phyloP scores from a whole-genome alignment of 768 basidiomycete genomes.

The Wakefieldia striispora region DNA sequence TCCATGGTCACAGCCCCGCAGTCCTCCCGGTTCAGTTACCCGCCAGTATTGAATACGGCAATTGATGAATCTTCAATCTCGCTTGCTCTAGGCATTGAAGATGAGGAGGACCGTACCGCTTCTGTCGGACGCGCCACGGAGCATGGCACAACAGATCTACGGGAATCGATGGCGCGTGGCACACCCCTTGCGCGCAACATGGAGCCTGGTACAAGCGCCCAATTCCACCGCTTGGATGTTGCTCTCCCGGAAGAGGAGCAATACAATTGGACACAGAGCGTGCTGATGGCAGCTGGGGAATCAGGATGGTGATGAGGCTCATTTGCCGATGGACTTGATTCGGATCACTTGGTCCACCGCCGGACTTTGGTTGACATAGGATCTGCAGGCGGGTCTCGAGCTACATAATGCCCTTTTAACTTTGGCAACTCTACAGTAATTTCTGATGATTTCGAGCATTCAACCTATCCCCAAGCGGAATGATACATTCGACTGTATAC shows the following conservation, averaged over 20 bases:
- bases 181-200: slow-evolving; percentile 14
- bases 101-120: slow-evolving; percentile 22
- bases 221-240: slow-evolving; percentile 29
- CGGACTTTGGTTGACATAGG: slow-evolving; percentile 19
- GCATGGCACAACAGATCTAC: slow-evolving; percentile 10
- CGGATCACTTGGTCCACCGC: slow-evolving; percentile 8
- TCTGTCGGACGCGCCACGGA: slow-evolving; percentile 11
- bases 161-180: slow-evolving; percentile 18
- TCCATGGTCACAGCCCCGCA: slow-evolving; percentile 61
- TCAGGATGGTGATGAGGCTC: slow-evolving; percentile 28
- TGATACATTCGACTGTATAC: slow-evolving; percentile 24
- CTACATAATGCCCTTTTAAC: slow-evolving; percentile 13
- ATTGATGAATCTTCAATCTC: slow-evolving; percentile 57
- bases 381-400: slow-evolving; percentile 36
- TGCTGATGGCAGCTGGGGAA: slow-evolving; percentile 67
- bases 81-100: slow-evolving; percentile 28
- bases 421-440: slow-evolving; percentile 11
- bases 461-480: slow-evolving; percentile 5
- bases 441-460: slow-evolving; percentile 10
- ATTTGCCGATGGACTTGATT: slow-evolving; percentile 9
- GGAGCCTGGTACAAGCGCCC: slow-evolving; percentile 16
- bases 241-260: slow-evolving; percentile 39
- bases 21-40: slow-evolving; percentile 44
- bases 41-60: slow-evolving; percentile 58
- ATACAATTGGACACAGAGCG: slow-evolving; percentile 74